phyloP scores from a whole-genome alignment of 768 basidiomycete genomes.

The Phylloporus arenicola region DNA sequence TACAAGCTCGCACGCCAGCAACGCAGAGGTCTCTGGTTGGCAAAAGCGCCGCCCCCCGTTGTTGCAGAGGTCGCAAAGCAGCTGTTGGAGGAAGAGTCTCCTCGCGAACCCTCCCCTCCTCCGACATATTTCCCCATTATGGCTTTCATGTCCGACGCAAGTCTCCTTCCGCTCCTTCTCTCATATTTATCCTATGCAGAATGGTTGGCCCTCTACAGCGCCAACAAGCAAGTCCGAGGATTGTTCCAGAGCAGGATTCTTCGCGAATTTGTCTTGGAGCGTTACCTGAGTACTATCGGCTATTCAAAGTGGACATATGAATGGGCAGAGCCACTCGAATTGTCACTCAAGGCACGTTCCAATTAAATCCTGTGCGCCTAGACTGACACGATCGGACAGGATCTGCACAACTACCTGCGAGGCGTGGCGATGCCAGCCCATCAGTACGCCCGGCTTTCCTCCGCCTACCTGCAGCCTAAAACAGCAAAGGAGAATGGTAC shows the following conservation, averaged over 20 bases:
- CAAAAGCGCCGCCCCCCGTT: constrained; percentile 34
- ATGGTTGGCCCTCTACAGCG: constrained; percentile 56
- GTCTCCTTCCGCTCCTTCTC: constrained; percentile 52
- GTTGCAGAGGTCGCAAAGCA: constrained; percentile 31
- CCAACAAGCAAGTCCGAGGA: constrained; percentile 50
- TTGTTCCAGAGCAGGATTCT: constrained; percentile 47
- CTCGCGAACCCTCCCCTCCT: constrained; percentile 20
- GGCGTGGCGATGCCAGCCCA: constrained; percentile 74
- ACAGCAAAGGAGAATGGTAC: constrained; percentile 32
- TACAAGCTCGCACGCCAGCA: constrained; percentile 38
- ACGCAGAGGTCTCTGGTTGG: constrained; percentile 37
- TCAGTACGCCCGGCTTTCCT: constrained; percentile 60
- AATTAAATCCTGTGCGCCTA: not conserved
- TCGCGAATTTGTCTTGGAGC: constrained; percentile 61
- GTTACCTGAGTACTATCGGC: constrained; percentile 66
- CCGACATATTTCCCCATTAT: constrained; percentile 45
- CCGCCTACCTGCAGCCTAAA: constrained; percentile 50
- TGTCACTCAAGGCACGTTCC: constrained; percentile 55
- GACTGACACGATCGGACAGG: constrained; percentile 38
- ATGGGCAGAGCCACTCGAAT: constrained; percentile 53
- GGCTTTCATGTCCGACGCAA: constrained; percentile 49
- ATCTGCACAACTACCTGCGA: constrained; percentile 74
- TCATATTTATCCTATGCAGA: constrained; percentile 64
- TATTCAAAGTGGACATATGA: constrained; percentile 59
- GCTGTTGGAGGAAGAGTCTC: constrained; percentile 13